Conservation (phyloP, 1,284 basidiomycete genomes). For the Hemileia vastatrix region DNA sequence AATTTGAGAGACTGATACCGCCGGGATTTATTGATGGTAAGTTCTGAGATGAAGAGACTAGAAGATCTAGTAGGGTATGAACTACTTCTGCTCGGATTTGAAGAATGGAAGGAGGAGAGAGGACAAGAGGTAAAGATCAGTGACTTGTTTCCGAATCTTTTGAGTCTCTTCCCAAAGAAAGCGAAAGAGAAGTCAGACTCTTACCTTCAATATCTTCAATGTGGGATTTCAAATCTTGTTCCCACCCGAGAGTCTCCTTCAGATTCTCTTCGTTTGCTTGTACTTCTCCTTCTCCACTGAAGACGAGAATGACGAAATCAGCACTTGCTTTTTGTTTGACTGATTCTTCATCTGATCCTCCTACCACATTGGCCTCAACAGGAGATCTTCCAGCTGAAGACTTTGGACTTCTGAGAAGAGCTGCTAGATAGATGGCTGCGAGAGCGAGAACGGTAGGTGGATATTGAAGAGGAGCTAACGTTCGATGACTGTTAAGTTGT, state of each 20-base stretch:
- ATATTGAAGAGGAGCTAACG: conserved; percentile 68
- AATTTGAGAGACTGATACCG: no score
- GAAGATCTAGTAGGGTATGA: conserved; percentile 68
- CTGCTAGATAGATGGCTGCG: conserved; percentile 67
- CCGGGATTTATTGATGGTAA: no score
- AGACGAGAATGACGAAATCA: conserved; percentile 50
- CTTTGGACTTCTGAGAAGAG: conserved; percentile 56
- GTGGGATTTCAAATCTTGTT: conserved; percentile 55
- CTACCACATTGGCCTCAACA: not conserved
- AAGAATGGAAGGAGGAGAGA: not conserved
- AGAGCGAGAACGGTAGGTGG: conserved; percentile 77
- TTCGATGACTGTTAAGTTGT: conserved; percentile 54
- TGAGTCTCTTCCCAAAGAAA: no score
- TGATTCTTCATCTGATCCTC: conserved; percentile 13
- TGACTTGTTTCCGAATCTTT: no score
- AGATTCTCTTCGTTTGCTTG: not conserved
- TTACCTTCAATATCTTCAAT: conserved; percentile 63
- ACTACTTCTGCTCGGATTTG: conserved; percentile 58
- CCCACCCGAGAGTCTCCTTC: conserved; percentile 55
- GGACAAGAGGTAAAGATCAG: not conserved
- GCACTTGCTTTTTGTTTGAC: conserved; percentile 43
- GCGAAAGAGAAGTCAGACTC: no score
- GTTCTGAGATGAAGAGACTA: no score
- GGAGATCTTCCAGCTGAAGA: conserved; percentile 13
- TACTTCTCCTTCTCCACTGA: not conserved